Evolutionary conservation across 768 basidiomycete genomes (phyloP).

Genomic region (Hypholoma fasciculare): DNA sequence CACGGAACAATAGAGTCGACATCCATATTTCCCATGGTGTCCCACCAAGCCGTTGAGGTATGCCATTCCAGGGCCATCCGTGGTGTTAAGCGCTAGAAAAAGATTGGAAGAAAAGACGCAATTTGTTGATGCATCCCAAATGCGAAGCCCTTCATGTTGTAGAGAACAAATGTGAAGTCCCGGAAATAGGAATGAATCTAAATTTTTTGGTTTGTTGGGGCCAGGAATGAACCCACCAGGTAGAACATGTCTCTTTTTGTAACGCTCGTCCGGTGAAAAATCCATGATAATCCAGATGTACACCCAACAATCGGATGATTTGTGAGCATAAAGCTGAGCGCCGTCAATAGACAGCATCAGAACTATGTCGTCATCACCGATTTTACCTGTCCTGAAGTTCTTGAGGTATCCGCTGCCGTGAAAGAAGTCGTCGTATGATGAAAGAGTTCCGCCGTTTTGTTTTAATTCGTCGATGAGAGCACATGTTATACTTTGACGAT

Average conservation of each 20-base stretch:
- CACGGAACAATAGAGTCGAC: conserved; percentile 24
- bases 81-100: conserved; percentile 11
- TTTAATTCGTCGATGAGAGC: conserved; percentile 3
- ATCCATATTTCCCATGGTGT: conserved; percentile 15
- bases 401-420: conserved; percentile 25
- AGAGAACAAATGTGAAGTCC: conserved; percentile 13
- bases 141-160: conserved; percentile 9
- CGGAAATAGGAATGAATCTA: conserved; percentile 19
- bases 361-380: conserved; percentile 30
- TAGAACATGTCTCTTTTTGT: conserved; percentile 16
- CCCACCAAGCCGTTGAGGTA: conserved; percentile 28
- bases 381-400: conserved; percentile 16
- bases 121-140: conserved; percentile 28
- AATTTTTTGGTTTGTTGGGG: conserved; percentile 20
- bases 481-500: conserved; percentile 5
- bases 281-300: conserved; percentile 38
- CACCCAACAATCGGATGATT: conserved; percentile 20
- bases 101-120: not conserved
- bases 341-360: conserved; percentile 37
- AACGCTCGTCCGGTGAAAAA: conserved; percentile 23
- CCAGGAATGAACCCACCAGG: conserved; percentile 25
- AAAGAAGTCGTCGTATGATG: conserved; percentile 22
- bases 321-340: conserved; percentile 37
- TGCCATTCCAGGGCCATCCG: conserved; percentile 29
- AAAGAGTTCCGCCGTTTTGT: not conserved